Percentiles rank a stretch among this genome's conserved stretches.
Conservation (phyloP, 1,284 basidiomycete genomes). For the Gomphus bonarii region DNA sequence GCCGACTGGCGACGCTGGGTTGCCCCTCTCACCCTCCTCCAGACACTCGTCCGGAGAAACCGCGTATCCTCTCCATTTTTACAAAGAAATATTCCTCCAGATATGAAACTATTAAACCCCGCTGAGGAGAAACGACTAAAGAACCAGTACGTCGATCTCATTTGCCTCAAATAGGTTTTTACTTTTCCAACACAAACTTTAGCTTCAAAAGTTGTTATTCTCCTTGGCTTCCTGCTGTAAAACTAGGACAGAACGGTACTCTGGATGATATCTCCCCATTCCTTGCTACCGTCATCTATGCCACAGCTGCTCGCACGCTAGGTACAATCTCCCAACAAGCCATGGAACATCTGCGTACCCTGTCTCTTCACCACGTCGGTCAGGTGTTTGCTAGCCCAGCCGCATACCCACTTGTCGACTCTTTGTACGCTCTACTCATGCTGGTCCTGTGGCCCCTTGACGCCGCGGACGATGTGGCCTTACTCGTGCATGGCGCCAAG, state of each 20-base stretch:
- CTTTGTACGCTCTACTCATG: conserved; percentile 4
- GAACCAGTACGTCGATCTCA: background rate
- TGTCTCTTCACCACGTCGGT: conserved; percentile 4
- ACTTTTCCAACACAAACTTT: background rate
- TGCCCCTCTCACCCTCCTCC: conserved; percentile 7
- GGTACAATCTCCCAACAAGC: background rate
- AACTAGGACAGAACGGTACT: background rate
- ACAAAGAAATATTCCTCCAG: background rate
- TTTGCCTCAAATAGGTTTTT: background rate
- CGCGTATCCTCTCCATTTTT: background rate
- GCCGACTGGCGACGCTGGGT: conserved; percentile 10
- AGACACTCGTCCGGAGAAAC: conserved; percentile 5
- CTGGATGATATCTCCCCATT: conserved; percentile 3
- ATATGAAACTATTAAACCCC: background rate
- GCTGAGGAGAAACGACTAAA: background rate
- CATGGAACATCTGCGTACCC: background rate
- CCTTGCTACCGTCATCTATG: conserved; percentile 6
- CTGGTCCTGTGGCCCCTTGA: conserved; percentile 9
- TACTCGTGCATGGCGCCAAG: conserved; percentile 5
- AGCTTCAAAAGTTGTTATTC: background rate
- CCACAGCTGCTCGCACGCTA: conserved; percentile 5
- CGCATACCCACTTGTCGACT: conserved; percentile 6
- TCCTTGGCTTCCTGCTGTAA: conserved; percentile 5
- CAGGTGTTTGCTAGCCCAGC: conserved; percentile 7
- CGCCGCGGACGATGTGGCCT: conserved; percentile 3